Conservation (phyloP, 805 yeast species). For the Komagataella pastoris region DNA sequence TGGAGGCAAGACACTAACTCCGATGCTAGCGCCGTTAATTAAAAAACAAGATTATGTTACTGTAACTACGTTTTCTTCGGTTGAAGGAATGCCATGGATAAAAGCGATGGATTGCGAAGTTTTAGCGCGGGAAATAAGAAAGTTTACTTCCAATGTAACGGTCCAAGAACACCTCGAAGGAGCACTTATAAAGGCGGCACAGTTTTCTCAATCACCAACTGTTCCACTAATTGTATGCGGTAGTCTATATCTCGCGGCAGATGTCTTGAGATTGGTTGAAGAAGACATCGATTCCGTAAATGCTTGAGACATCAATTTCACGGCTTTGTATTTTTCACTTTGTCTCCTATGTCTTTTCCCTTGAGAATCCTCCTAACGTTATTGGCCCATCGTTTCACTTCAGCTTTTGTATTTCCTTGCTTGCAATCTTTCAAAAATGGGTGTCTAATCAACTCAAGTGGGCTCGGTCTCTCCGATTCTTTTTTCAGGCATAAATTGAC, state of each 20-base stretch:
- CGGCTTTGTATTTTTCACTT: not conserved
- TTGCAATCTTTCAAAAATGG: conserved; percentile 21
- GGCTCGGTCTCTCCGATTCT: conserved; percentile 63
- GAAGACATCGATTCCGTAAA: not conserved
- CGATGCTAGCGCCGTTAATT: conserved; percentile 38
- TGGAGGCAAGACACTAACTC: conserved; percentile 47
- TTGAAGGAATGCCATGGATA: conserved; percentile 95
- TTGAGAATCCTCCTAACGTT: conserved; percentile 22
- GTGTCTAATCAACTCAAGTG: conserved; percentile 47
- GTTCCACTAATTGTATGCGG: conserved; percentile 44
- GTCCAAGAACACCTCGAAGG: conserved; percentile 1
- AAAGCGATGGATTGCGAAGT: conserved; percentile 25
- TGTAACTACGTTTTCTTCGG: conserved; percentile 49
- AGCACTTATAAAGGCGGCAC: not conserved
- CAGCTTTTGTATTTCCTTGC: conserved; percentile 10
- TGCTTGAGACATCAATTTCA: not conserved
- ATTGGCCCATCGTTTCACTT: conserved; percentile 21
- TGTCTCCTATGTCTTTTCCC: conserved; percentile 15
- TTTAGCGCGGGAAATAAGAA: conserved; percentile 13
- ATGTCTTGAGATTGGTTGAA: conserved; percentile 26
- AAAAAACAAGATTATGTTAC: conserved; percentile 39
- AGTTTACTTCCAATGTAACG: conserved; percentile 13
- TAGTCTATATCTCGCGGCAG: conserved; percentile 54
- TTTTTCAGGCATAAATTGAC: conserved; percentile 64
- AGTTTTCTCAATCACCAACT: not conserved